Evolutionary conservation across 192 early-diverging fungal species (phyloP), one percentile per base, ranked within the genome.

Genomic region (Mycoemilia scoparia): DNA sequence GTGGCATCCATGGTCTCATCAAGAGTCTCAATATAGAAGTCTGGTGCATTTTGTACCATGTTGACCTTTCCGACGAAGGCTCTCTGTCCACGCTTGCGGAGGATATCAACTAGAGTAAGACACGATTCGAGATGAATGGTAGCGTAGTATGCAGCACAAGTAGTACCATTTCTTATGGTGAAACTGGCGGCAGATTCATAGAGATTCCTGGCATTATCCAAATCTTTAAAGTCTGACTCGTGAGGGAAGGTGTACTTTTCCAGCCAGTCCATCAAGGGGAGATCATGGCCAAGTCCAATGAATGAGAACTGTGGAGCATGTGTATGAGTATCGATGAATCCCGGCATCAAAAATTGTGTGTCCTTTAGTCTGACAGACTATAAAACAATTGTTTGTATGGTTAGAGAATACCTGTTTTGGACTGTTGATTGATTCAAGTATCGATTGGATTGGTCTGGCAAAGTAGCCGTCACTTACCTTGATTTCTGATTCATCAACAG

Each of bases 61-160:
- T 84, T 86, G 36, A 96, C 88, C 48, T 93, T 92, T 12, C 92
- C 92, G 22, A 96, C 74, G 49, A 72, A 84, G 13, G 79, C 88
- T 36, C 92, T 79, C 55, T 96, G 92, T 5, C 88, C 92, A n/a
- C 65, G 50, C 23, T 64, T 50, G 23, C 72, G 60, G 30, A 86
- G 69, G 16, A 79, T 64, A 21, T 84, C 66, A 2, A 73, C 86
- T 34, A 96, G 64, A 11, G 64, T 41, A 35, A 77, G 67, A 43
- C 71, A 76, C 8, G 79, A 57, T 12, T 78, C 74, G 12, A 79
- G 45, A 35, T 93, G 88, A 36, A 88, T 83, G 9, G 92, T 92
- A 3, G 74, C 87, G 60, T 74, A 96, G 68, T 87, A 96, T 28
- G 74, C 80, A 12, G 81, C 82, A 15, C 86, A 79, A 1, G 92